Evolutionary conservation across 768 basidiomycete genomes (phyloP).

Genomic region (Hygrophoropsis aurantiaca): DNA sequence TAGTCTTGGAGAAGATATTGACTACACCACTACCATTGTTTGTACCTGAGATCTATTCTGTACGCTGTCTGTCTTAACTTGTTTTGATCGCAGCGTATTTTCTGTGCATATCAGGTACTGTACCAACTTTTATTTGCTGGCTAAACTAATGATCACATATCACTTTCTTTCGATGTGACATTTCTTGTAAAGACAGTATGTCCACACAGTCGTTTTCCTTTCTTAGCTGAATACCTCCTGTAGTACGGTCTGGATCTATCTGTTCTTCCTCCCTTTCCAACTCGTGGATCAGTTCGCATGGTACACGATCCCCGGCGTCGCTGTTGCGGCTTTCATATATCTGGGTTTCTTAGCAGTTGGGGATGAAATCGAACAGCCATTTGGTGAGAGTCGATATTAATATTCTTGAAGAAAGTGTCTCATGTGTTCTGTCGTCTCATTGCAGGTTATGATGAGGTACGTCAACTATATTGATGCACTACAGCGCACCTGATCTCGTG

Average conservation of each 20-base stretch:
- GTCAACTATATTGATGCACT: slow-evolving; percentile 12
- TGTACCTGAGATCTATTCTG: slow-evolving; percentile 23
- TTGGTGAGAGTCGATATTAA: slow-evolving; percentile 39
- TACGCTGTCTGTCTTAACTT: neutral
- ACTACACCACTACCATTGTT: slow-evolving; percentile 69
- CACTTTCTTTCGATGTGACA: neutral
- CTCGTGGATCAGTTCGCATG: slow-evolving; percentile 60
- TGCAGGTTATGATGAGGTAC: slow-evolving; percentile 60
- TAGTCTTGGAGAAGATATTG: slow-evolving; percentile 58
- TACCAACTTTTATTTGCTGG: slow-evolving; percentile 3
- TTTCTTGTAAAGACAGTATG: slow-evolving; percentile 30
- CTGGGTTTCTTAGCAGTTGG: slow-evolving; percentile 76
- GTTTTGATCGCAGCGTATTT: slow-evolving; percentile 47
- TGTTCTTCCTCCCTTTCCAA: slow-evolving; percentile 79
- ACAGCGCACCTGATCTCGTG: neutral
- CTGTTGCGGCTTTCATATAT: slow-evolving; percentile 68
- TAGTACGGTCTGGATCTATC: slow-evolving; percentile 69
- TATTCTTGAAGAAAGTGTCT: neutral
- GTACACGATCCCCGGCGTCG: slow-evolving; percentile 65
- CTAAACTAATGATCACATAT: neutral
- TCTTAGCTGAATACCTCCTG: neutral
- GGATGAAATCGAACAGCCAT: slow-evolving; percentile 70
- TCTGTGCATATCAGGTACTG: slow-evolving; percentile 58
- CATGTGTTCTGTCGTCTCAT: neutral
- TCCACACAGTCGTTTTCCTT: slow-evolving; percentile 1